Conservation (phyloP, 2,329 filamentous ascomycete species). For the Epichloe aotearoae region DNA sequence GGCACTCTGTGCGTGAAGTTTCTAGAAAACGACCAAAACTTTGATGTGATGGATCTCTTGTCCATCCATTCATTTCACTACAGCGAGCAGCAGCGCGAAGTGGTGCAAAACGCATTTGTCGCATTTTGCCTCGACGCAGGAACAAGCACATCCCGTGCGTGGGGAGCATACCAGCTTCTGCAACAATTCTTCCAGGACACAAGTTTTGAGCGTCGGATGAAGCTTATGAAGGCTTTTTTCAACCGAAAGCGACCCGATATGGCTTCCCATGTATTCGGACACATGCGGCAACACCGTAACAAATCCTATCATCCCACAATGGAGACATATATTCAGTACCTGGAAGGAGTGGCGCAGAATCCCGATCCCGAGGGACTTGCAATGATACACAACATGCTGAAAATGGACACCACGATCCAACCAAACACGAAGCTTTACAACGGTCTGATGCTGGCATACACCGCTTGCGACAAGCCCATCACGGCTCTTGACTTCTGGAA, state of each 20-base stretch:
- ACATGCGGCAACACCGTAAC: slow-evolving; percentile 74
- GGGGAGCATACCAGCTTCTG: slow-evolving; percentile 54
- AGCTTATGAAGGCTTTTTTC: slow-evolving; percentile 75
- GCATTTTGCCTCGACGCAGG: slow-evolving; percentile 50
- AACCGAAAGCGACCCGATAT: slow-evolving; percentile 66
- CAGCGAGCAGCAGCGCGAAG: slow-evolving; percentile 53
- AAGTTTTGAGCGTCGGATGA: slow-evolving; percentile 48
- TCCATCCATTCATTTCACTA: slow-evolving; percentile 61
- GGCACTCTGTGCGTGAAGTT: slow-evolving; percentile 61
- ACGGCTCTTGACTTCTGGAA: slow-evolving; percentile 70
- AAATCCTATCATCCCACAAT: slow-evolving; percentile 49
- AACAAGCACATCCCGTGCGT: slow-evolving; percentile 50
- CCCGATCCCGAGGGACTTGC: slow-evolving; percentile 48
- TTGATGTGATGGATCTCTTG: slow-evolving; percentile 70
- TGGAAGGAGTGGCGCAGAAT: slow-evolving; percentile 57
- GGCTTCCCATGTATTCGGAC: slow-evolving; percentile 74
- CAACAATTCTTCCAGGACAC: slow-evolving; percentile 54
- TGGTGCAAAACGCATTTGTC: slow-evolving; percentile 53
- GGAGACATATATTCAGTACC: slow-evolving; percentile 64
- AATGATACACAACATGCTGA: slow-evolving; percentile 83
- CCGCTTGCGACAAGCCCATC: slow-evolving; percentile 49
- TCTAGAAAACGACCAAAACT: slow-evolving; percentile 60
- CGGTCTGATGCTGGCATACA: slow-evolving; percentile 76
- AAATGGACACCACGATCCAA: slow-evolving; percentile 74
- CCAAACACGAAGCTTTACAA: slow-evolving; percentile 67